These are phyloP conservation scores for Candolleomyces aberdarensis DNA, from an alignment of 768 basidiomycete species.

Conservation along the genomic window DNA sequence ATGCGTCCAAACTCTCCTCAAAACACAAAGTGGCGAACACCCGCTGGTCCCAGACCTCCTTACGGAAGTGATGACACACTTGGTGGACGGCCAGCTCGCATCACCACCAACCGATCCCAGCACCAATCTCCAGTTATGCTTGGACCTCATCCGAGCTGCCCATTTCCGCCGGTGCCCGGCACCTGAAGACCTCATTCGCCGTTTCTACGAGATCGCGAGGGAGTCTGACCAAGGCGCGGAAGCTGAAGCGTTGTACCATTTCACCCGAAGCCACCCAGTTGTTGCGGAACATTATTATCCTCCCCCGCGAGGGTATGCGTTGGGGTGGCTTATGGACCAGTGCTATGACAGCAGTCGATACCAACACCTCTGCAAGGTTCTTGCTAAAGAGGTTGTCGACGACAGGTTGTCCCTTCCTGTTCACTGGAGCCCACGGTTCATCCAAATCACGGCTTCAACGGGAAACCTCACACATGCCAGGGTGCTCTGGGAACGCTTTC, in stretches of 20 bases:
- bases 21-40: constrained; percentile 29
- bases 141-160: constrained; percentile 33
- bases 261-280: constrained; percentile 34
- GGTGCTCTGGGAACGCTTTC: constrained; percentile 55
- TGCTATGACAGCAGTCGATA: constrained; percentile 35
- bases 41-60: not conserved
- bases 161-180: constrained; percentile 33
- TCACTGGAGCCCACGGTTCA: constrained; percentile 45
- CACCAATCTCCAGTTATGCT: constrained; percentile 35
- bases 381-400: constrained; percentile 49
- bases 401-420: constrained; percentile 38
- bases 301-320: constrained; percentile 41
- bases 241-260: constrained; percentile 45
- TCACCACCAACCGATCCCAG: constrained; percentile 7
- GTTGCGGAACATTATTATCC: constrained; percentile 40
- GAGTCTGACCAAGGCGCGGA: constrained; percentile 24
- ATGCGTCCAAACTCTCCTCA: constrained; percentile 32
- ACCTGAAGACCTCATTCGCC: constrained; percentile 40
- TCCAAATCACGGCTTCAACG: constrained; percentile 40
- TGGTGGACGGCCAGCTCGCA: constrained; percentile 30
- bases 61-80: constrained; percentile 41
- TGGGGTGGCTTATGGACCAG: constrained; percentile 54
- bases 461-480: constrained; percentile 51
- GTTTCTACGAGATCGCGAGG: constrained; percentile 43
- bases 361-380: constrained; percentile 43